Percentiles rank a stretch among this genome's conserved stretches.
These are phyloP conservation scores for Termitomyces sp. DNA, from an alignment of 768 basidiomycete species.

Conservation along the genomic window DNA sequence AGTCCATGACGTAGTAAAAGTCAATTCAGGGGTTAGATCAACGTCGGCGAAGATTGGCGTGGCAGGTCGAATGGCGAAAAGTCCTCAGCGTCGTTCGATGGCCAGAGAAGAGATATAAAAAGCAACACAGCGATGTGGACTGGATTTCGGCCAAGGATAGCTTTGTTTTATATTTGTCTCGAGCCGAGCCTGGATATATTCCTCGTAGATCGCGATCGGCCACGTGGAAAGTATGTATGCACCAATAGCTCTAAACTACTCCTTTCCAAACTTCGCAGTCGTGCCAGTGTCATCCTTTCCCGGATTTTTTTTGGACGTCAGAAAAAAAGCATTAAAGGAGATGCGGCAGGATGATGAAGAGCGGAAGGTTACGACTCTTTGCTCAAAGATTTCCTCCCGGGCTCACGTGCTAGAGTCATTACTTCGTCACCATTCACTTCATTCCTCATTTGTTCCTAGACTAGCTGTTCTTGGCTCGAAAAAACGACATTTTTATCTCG, in stretches of 20 bases:
- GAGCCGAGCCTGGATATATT: background rate
- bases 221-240: background rate
- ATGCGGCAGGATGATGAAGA: background rate
- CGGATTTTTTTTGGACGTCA: background rate
- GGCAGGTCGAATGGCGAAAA: slow-evolving; percentile 14
- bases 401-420: background rate
- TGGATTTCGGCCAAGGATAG: background rate
- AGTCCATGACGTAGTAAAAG: slow-evolving; percentile 33
- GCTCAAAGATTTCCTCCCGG: background rate
- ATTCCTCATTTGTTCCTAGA: background rate
- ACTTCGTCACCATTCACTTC: background rate
- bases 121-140: background rate
- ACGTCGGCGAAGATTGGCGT: slow-evolving; percentile 2
- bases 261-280: background rate
- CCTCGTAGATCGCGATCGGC: background rate
- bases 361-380: background rate
- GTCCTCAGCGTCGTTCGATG: slow-evolving; percentile 14
- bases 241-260: background rate
- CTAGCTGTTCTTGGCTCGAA: background rate
- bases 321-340: background rate
- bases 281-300: background rate
- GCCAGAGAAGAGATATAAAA: slow-evolving; percentile 4
- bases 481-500: no score
- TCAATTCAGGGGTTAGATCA: slow-evolving; percentile 1
- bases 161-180: slow-evolving; percentile 5